These are phyloP conservation scores for Basipetospora chlamydospora DNA, from an alignment of 2,329 filamentous ascomycete genomes.

Conservation along the genomic window DNA sequence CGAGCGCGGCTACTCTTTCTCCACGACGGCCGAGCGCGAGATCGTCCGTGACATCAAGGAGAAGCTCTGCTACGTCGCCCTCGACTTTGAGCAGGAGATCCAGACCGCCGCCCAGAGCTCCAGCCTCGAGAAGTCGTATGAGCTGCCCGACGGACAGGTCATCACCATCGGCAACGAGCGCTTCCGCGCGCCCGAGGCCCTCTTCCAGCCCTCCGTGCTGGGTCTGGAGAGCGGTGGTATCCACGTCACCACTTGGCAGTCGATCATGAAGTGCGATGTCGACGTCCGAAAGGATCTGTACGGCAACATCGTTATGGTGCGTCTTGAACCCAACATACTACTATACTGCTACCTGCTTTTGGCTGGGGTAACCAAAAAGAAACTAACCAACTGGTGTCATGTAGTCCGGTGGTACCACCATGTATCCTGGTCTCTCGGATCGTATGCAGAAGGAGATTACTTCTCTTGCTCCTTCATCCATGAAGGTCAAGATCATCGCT, in stretches of 20 bases:
- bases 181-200: conserved; percentile 98
- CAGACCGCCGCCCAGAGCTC: conserved; percentile 99
- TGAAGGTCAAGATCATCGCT: conserved; percentile 99
- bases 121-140: conserved; percentile 98
- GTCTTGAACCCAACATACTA: conserved; percentile 30
- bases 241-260: conserved; percentile 99
- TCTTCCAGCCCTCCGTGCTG: conserved; percentile 97
- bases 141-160: conserved; percentile 98
- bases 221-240: conserved; percentile 98
- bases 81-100: conserved; percentile 99
- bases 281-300: conserved; percentile 99
- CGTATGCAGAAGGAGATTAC: conserved; percentile 99
- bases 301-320: conserved; percentile 99
- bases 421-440: conserved; percentile 99
- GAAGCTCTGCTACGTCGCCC: conserved; percentile 99
- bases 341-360: background rate
- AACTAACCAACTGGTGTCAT: too few species aligned
- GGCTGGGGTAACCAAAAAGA: conserved; percentile 1
- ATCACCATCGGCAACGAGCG: conserved; percentile 99
- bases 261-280: conserved; percentile 99
- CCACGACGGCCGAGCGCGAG: conserved; percentile 99
- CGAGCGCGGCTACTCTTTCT: conserved; percentile 99
- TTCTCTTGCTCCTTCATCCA: conserved; percentile 94
- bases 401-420: conserved; percentile 98
- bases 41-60: conserved; percentile 99